These are phyloP conservation scores for Pyropia haitanensis DNA, from an alignment of 23 red algal species.

Conservation along the genomic window DNA sequence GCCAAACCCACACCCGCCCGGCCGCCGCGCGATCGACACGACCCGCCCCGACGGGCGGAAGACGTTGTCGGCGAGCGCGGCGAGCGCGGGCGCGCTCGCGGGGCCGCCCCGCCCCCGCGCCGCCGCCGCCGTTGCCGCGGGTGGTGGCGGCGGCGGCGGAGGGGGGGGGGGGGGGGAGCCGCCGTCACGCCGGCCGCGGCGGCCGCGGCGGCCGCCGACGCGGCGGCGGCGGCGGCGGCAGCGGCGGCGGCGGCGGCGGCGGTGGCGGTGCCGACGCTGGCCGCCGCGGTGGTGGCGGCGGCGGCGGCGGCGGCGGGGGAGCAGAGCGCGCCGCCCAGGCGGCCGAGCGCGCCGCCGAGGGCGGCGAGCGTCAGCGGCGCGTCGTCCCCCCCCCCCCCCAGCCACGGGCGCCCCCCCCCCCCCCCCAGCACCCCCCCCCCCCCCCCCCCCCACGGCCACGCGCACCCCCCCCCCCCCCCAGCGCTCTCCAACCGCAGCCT, in stretches of 20 bases:
- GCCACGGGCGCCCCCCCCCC: too few relatives aligned
- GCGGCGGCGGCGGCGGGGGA: not conserved
- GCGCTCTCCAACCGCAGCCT: too few relatives aligned
- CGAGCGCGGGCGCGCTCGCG: slow-evolving; percentile 17
- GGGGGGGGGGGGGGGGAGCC: not conserved
- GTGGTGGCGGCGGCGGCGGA: slow-evolving; percentile 1
- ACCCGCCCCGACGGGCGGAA: slow-evolving; percentile 9
- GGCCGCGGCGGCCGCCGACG: not conserved
- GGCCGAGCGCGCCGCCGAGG: too few relatives aligned
- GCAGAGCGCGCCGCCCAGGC: too few relatives aligned
- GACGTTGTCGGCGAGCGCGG: slow-evolving; percentile 9
- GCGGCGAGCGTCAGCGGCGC: too few relatives aligned
- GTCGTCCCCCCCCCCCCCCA: too few relatives aligned
- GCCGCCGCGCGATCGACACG: slow-evolving; percentile 1
- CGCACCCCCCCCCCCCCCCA: too few relatives aligned
- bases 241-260: slow-evolving; percentile 6
- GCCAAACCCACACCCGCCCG: not conserved
- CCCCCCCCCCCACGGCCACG: too few relatives aligned
- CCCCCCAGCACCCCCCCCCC: too few relatives aligned
- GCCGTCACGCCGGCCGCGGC: not conserved
- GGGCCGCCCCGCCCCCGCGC: not conserved
- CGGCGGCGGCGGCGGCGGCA: not conserved
- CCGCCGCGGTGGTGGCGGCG: not conserved
- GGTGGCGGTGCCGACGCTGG: slow-evolving; percentile 1
- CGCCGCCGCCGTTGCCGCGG: not conserved